Base-by-base conservation (phyloP, 2,329 filamentous ascomycete species). In the Harringtonia aguacate region DNA sequence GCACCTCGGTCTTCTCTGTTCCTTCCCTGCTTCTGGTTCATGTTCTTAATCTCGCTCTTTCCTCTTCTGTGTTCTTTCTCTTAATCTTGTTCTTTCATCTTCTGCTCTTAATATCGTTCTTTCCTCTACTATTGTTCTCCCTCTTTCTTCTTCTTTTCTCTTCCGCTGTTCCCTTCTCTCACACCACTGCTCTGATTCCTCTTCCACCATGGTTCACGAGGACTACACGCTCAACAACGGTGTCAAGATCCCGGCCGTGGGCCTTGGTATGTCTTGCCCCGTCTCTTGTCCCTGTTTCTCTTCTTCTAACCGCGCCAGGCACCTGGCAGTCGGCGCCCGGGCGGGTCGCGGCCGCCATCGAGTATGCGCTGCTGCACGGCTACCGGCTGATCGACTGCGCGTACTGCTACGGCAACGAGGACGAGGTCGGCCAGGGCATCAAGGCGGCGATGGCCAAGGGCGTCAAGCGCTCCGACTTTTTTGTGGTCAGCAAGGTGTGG, bases 401-500 rank as follows among this genome's bases (percentile, higher is more conserved):
- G 7, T 86, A 83, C 67, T 83, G 80, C 65, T 87, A 87, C 63
- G 80, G 72, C 53, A 89, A 94, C 61, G 87, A 94, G 64, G 74
- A 82, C 39, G 85, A 90, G 61, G 86, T 94, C 15, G 87, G 87
- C 50, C 68, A 80, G 58, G 87, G 84, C 10, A 73, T 94, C 43
- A 77, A 79, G 58, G 79, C 84, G 45, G 86, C 83, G 27, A 78
- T 90, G 56, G 70, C 67, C 22, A 66, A 77, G 6, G 85, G 85
- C 21, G 68, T 84, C 54, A 84, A 81, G 72, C 76, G 86, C 48
- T 76, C 84, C 59, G 84, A 94, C 46, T 65, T 94, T 49, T 94
- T 92, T 65, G 77, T 94, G 47, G 84, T 86, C 44, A 86, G 81
- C 56, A 94, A 94, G 72, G 74, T 89, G 31, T 94, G 86, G 84